phyloP scores from a whole-genome alignment of 768 basidiomycete species.

The Rhizopogon vinicolor region DNA sequence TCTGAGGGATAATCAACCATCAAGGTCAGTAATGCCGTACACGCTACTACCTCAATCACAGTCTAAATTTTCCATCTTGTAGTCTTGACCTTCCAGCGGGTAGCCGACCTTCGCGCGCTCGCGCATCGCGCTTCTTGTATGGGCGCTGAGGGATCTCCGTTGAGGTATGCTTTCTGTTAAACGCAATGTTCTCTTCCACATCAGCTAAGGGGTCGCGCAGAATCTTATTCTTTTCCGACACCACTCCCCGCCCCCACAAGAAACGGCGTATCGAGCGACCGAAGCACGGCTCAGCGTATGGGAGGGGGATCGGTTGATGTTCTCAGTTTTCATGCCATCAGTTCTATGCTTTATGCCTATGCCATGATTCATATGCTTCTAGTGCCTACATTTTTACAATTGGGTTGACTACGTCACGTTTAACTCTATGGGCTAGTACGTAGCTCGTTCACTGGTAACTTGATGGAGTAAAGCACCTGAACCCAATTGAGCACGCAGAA shows the following conservation, averaged over 20 bases:
- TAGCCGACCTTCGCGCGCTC: constrained; percentile 48
- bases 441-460: not conserved
- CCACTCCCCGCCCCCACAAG: constrained; percentile 61
- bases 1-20: constrained; percentile 20
- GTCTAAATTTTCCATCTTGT: constrained; percentile 6
- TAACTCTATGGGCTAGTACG: not conserved
- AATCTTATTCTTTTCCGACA: constrained; percentile 40
- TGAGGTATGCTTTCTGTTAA: constrained; percentile 33
- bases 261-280: constrained; percentile 72
- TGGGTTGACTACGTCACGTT: no score
- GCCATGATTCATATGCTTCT: not conserved
- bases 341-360: not conserved
- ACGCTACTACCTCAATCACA: constrained; percentile 8
- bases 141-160: constrained; percentile 56
- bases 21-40: constrained; percentile 26
- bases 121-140: constrained; percentile 73
- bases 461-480: not conserved
- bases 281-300: constrained; percentile 66
- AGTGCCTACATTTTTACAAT: not conserved
- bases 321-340: constrained; percentile 9
- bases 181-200: not conserved
- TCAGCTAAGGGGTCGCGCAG: constrained; percentile 1
- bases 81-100: constrained; percentile 35
- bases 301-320: constrained; percentile 38
- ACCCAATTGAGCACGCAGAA: not conserved